Evolutionary conservation across 192 early-diverging fungal species (phyloP), one percentile per base, ranked within the genome.

Genomic region (Backusella westeae): DNA sequence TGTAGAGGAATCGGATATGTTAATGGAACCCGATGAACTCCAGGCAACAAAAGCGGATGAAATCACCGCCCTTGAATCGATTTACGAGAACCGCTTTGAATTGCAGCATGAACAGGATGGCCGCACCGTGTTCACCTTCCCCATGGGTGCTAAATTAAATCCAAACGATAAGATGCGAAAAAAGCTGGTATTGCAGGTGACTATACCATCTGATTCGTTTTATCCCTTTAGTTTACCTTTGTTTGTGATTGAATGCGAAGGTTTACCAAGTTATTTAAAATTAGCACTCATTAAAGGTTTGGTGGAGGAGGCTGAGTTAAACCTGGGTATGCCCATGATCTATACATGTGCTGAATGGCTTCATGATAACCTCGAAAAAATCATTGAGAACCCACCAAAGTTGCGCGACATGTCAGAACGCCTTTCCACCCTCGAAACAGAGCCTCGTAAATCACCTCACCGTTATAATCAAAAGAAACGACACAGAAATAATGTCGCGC

Each of bases 171-270:
- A 49, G 21, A 44, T 49, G 26, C 6, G 44, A 49, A 29, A 17
- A 41, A 69, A 69, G 38, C 15, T 71, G 41, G 26, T 49, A n/a
- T 44, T 71, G 26, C 70, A 71, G 39, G 70, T 71, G 39, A 87
- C 89, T 81, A 80, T 96, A 56, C 86, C 93, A 6, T 72, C 77
- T 3, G 67, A 73, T 6, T 84, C 87, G 1, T 77, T 70, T 9
- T 97, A 97, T 78, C 95, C 96, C 0, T 80, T 87, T 34, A 81
- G 87, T 35, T 78, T 88, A 15, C 92, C 90, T 2, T 87, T 87
- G 1, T 77, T 96, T 9, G 85, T 93, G n/a, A 73, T 96, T 36
- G 72, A 84, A 10, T 87, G 91, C 78, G 86, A 83, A n/a, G 75
- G 71, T 34, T 79, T 95, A 29, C 93, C 96, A 0, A 88, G 91